Percentiles rank a stretch among this genome's conserved stretches.
Evolutionary conservation across 1,284 basidiomycete genomes (phyloP).

Genomic region (Agaricales sp.): DNA sequence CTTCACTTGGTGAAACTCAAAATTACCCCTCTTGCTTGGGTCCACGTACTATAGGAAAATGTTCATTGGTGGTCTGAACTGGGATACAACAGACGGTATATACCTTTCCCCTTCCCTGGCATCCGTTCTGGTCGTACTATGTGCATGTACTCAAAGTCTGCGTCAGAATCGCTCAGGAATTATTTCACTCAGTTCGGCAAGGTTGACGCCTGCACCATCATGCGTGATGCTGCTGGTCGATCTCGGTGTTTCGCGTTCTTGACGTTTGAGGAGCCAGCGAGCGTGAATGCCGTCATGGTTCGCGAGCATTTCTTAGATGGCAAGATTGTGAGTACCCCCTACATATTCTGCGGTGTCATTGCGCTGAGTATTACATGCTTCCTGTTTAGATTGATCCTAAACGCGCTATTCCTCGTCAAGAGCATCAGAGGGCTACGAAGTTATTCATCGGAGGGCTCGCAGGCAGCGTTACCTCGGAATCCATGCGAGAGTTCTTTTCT

Average conservation of each 20-base stretch:
- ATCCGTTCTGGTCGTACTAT: constrained; percentile 24
- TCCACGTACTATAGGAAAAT: constrained; percentile 69
- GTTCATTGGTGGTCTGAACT: constrained; percentile 95
- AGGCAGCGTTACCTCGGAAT: constrained; percentile 85
- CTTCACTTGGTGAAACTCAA: constrained; percentile 16
- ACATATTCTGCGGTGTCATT: not conserved
- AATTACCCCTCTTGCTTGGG: constrained; percentile 25
- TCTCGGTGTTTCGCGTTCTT: constrained; percentile 93
- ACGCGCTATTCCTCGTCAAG: constrained; percentile 92
- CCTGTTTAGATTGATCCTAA: constrained; percentile 90
- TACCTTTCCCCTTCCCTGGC: constrained; percentile 24
- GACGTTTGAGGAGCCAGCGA: constrained; percentile 80
- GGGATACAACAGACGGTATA: constrained; percentile 93
- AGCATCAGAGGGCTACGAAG: constrained; percentile 86
- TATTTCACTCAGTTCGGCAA: constrained; percentile 90
- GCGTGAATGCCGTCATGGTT: constrained; percentile 85
- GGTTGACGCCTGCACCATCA: constrained; percentile 89
- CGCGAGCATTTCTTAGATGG: constrained; percentile 87
- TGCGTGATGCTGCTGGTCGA: constrained; percentile 85
- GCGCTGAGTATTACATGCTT: not conserved
- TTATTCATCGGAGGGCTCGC: constrained; percentile 95
- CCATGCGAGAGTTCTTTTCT: constrained; percentile 86
- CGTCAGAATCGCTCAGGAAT: constrained; percentile 65
- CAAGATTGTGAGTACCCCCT: constrained; percentile 64
- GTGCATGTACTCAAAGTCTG: constrained; percentile 11